Conservation (phyloP, 768 basidiomycete species). For the Lepiota venenata region DNA sequence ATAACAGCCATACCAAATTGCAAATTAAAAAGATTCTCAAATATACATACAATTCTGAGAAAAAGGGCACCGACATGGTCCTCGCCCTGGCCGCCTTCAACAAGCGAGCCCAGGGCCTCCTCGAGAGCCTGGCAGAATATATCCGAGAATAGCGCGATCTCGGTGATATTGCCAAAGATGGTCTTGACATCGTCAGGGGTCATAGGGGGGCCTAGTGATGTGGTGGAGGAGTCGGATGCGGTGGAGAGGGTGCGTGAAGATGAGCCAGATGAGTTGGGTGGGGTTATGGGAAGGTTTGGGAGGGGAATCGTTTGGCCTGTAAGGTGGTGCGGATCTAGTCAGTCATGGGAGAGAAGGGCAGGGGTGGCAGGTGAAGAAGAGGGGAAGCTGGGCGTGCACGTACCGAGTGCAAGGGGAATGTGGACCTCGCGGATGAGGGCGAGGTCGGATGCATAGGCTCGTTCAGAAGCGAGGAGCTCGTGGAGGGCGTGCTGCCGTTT, state of each 20-base stretch:
- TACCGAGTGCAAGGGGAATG: slow-evolving; percentile 75
- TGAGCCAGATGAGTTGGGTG: slow-evolving; percentile 49
- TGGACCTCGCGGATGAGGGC: slow-evolving; percentile 75
- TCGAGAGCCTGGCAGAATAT: slow-evolving; percentile 62
- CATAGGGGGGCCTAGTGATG: slow-evolving; percentile 54
- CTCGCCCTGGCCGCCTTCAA: slow-evolving; percentile 64
- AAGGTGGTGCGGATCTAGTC: slow-evolving; percentile 3
- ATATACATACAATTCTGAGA: slow-evolving; percentile 56
- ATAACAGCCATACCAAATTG: no score
- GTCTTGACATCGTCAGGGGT: slow-evolving; percentile 62
- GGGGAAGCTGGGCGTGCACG: no score
- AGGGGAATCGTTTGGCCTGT: slow-evolving; percentile 32
- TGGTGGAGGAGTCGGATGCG: slow-evolving; percentile 45
- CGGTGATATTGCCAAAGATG: slow-evolving; percentile 75
- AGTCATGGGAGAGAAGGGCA: slow-evolving; percentile 10
- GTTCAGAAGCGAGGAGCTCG: slow-evolving; percentile 76
- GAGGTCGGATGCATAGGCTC: slow-evolving; percentile 82
- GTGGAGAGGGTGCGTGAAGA: slow-evolving; percentile 48
- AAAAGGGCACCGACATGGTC: slow-evolving; percentile 73
- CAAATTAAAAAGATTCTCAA: slow-evolving; percentile 9
- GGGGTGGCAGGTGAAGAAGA: no score
- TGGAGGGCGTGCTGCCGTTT: slow-evolving; percentile 78
- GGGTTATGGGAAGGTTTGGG: slow-evolving; percentile 36
- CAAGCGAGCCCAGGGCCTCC: slow-evolving; percentile 55
- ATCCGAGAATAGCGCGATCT: slow-evolving; percentile 73